Evolutionary conservation across 495 filamentous ascomycete species (phyloP).

Genomic region (Aspergillus campestris): DNA sequence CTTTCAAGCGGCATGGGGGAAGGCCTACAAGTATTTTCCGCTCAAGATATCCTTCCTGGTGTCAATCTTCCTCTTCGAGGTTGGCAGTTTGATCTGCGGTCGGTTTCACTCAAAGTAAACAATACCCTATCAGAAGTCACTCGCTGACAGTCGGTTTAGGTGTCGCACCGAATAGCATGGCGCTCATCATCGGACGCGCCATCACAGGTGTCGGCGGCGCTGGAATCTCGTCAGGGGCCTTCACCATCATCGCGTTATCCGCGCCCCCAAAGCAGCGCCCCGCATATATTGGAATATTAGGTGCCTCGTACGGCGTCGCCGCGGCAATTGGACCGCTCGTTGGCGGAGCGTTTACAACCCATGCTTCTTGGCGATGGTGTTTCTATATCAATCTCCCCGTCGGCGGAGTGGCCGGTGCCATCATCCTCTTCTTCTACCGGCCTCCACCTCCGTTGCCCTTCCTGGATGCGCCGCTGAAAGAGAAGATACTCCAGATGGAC

Average conservation of each 20-base stretch:
- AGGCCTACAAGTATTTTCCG: no score
- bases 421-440: slow-evolving; percentile 34
- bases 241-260: slow-evolving; percentile 26
- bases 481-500: slow-evolving; percentile 27
- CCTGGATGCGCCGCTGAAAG: slow-evolving; percentile 12
- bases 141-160: no score
- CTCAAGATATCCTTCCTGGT: no score
- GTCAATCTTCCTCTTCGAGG: no score
- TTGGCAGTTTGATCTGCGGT: no score
- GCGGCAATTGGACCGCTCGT: slow-evolving; percentile 39
- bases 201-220: slow-evolving; percentile 23
- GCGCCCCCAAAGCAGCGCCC: slow-evolving; percentile 25
- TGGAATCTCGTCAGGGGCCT: slow-evolving; percentile 17
- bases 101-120: no score
- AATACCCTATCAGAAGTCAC: no score
- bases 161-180: no score
- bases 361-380: slow-evolving; percentile 42
- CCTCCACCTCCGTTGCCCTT: slow-evolving; percentile 17
- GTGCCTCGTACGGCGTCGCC: slow-evolving; percentile 30
- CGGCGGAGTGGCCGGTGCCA: slow-evolving; percentile 30
- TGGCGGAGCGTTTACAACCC: slow-evolving; percentile 38
- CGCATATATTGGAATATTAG: slow-evolving; percentile 29
- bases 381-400: slow-evolving; percentile 50
- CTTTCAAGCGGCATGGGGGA: no score
- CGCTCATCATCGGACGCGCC: no score